Evolutionary conservation across 768 basidiomycete genomes (phyloP).

Genomic region (Megacollybia marginata): DNA sequence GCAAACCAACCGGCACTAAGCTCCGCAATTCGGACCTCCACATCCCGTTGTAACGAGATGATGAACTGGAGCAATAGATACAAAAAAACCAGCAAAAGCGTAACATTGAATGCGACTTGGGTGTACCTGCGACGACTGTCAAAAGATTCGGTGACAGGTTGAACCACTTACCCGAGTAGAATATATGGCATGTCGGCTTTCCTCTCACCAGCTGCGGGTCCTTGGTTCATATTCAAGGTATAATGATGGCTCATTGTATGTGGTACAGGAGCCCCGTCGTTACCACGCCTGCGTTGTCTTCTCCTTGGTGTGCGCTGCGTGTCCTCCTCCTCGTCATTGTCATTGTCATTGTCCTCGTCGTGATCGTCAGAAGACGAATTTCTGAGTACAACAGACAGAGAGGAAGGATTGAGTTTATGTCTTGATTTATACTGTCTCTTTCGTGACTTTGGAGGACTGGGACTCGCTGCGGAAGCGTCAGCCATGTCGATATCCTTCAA

Average conservation of each 20-base stretch:
- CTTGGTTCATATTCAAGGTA: slow-evolving; percentile 34
- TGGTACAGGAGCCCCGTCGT: slow-evolving; percentile 24
- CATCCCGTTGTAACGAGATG: slow-evolving; percentile 83
- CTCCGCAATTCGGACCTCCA: slow-evolving; percentile 79
- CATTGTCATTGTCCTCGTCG: slow-evolving; percentile 33
- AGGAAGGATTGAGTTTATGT: slow-evolving; percentile 14
- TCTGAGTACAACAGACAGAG: slow-evolving; percentile 2
- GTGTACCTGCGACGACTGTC: slow-evolving; percentile 54
- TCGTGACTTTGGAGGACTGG: no score
- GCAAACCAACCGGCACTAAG: slow-evolving; percentile 72
- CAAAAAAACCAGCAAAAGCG: slow-evolving; percentile 74
- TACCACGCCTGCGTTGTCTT: slow-evolving; percentile 8
- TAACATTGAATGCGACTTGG: slow-evolving; percentile 91
- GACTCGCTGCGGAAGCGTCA: slow-evolving; percentile 26
- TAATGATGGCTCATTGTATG: slow-evolving; percentile 71
- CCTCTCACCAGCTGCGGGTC: no score
- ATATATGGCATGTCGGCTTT: slow-evolving; percentile 3
- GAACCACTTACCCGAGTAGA: slow-evolving; percentile 1
- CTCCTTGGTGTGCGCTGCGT: slow-evolving; percentile 1
- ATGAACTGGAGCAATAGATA: slow-evolving; percentile 85
- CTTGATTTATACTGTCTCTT: slow-evolving; percentile 39
- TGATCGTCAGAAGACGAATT: slow-evolving; percentile 26
- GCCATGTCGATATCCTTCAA: slow-evolving; percentile 69
- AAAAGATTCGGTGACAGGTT: no score
- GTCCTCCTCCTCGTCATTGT: slow-evolving; percentile 41